Conservation (phyloP, 108 stramenopile species). For the Stephanodiscus triporus region DNA sequence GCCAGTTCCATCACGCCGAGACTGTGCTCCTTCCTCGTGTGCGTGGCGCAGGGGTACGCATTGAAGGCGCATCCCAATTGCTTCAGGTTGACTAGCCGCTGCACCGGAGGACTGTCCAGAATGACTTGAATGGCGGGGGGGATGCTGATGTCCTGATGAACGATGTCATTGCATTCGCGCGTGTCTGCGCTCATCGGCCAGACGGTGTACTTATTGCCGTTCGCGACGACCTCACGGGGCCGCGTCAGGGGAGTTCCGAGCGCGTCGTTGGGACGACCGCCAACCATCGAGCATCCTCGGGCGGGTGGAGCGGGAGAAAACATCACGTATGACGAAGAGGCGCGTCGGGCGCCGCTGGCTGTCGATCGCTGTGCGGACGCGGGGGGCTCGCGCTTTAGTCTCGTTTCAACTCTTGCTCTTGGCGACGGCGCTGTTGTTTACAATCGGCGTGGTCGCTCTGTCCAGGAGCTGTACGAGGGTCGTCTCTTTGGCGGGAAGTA, state of each 20-base stretch:
- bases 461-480: no score
- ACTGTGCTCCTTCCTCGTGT: constrained; percentile 85
- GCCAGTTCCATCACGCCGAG: constrained; percentile 80
- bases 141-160: constrained; percentile 64
- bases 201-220: background rate
- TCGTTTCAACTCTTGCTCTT: no score
- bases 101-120: constrained; percentile 72
- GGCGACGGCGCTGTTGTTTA: no score
- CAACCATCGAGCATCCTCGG: background rate
- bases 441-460: no score
- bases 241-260: constrained; percentile 1
- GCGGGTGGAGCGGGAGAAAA: background rate
- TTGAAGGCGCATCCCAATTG: constrained; percentile 82
- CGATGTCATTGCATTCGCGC: constrained; percentile 68
- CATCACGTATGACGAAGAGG: no score
- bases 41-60: constrained; percentile 79
- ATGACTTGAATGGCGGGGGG: constrained; percentile 75
- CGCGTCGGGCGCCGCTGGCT: no score
- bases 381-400: no score
- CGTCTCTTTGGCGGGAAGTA: no score
- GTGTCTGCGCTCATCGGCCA: constrained; percentile 23
- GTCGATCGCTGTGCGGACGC: no score
- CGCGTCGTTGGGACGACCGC: background rate
- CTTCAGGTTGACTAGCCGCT: constrained; percentile 80
- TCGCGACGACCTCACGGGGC: background rate